Evolutionary conservation across 73 alveolate species (phyloP).

Genomic region (Paramecium pentaurelia): DNA sequence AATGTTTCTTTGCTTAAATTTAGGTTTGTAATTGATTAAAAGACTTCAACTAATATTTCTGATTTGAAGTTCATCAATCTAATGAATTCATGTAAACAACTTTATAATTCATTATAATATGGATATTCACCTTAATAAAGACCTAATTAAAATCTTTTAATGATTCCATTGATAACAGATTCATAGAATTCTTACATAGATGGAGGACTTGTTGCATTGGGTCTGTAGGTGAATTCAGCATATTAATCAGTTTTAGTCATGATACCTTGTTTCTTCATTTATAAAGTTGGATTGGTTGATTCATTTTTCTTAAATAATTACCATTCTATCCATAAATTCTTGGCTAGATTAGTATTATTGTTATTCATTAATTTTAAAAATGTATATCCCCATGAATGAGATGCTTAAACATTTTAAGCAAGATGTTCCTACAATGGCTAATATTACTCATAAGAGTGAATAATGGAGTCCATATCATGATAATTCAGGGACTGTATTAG

Average conservation of each 20-base stretch:
- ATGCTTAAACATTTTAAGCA: background rate
- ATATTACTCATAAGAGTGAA: background rate
- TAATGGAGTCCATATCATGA: slow-evolving; percentile 49
- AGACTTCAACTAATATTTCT: slow-evolving; percentile 59
- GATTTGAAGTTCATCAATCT: slow-evolving; percentile 53
- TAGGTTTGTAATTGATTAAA: slow-evolving; percentile 50
- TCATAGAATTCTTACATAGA: slow-evolving; percentile 62
- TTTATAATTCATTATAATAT: slow-evolving; percentile 52
- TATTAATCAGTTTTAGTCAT: slow-evolving; percentile 58
- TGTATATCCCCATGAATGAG: slow-evolving; percentile 20
- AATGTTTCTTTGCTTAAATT: slow-evolving; percentile 52
- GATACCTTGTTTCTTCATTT: slow-evolving; percentile 51
- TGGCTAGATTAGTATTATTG: slow-evolving; percentile 31
- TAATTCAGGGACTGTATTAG: slow-evolving; percentile 39
- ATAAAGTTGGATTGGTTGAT: slow-evolving; percentile 54
- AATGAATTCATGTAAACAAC: slow-evolving; percentile 57
- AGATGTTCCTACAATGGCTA: background rate
- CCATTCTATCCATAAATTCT: slow-evolving; percentile 64
- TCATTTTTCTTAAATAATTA: slow-evolving; percentile 56
- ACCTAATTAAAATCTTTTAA: slow-evolving; percentile 60
- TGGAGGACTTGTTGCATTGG: slow-evolving; percentile 47
- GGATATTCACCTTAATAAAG: slow-evolving; percentile 54
- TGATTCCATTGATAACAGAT: slow-evolving; percentile 59
- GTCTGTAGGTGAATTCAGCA: slow-evolving; percentile 63
- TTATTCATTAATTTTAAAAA: slow-evolving; percentile 7